Evolutionary conservation across 2,329 filamentous ascomycete genomes (phyloP), one percentile per base, ranked within the genome.

Genomic region (Nemania sp.): DNA sequence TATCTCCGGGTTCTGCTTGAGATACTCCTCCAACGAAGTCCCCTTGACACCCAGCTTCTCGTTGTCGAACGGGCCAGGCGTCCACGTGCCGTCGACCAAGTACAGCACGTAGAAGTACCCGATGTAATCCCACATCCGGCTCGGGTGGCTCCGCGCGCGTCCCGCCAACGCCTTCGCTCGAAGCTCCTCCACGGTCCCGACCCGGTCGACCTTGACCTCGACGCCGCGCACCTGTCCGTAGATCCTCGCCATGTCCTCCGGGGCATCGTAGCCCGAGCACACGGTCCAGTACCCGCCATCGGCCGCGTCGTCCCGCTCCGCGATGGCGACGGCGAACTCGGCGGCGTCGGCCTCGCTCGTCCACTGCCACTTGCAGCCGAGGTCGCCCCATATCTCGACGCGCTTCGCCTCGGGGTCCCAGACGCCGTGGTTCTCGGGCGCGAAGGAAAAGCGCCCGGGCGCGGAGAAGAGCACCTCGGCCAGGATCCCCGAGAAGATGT

Each of bases 401-500:
- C 60, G 55, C 43, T 52, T 61, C 12, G 39, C 57, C 48, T 60
- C 50, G 5, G 51, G 57, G 45, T 67, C 64, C 67, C 63, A 67
- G 34, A 62, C 57, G 2, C 64, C 64, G 17, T 60, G 57, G 45
- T 65, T 62, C 37, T 12, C 21, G 4, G 62, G 59, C 5, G 64
- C 50, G 34, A 66, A 66, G n/a, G 48, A 62, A 35, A 35, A 60
- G 54, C 21, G 65, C 47, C 55, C 60, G 9, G 60, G 60, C 25
- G 55, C 61, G 12, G 59, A 62, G 42, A 72, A 72, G 5, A 72
- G 50, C 1, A 69, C 49, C 18, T 74, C 70, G 13, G 65, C 70
- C 11, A 74, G 57, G 11, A 69, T 58, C 5, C 74, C 74, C 18
- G 65, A 71, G 17, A 75, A 59, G 2, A 73, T 50, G 20, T 17